Percentiles rank a stretch among this genome's conserved stretches.
Evolutionary conservation across 305 asterid species (phyloP).

Genomic region (Rubia occidens): DNA sequence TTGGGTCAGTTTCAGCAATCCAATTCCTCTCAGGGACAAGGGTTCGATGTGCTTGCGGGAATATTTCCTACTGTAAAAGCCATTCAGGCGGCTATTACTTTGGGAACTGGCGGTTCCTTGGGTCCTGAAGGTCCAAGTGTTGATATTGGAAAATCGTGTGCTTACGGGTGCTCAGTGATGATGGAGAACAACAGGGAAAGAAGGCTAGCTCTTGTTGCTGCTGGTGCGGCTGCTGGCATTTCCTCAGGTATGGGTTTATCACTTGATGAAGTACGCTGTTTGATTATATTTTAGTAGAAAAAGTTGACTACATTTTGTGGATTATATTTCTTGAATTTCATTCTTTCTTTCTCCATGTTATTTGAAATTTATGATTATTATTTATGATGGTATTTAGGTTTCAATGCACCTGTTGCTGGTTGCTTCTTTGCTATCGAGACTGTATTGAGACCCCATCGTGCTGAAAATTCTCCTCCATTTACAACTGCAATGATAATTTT

Average conservation of each 20-base stretch:
- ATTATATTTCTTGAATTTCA: not conserved
- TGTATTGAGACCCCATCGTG: conserved; percentile 91
- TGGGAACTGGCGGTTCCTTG: conserved; percentile 93
- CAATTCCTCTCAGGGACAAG: conserved; percentile 69
- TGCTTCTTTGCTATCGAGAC: conserved; percentile 99
- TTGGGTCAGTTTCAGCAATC: conserved; percentile 72
- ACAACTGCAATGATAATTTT: conserved; percentile 99
- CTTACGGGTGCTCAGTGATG: conserved; percentile 75
- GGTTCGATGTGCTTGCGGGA: conserved; percentile 68
- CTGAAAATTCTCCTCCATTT: conserved; percentile 98
- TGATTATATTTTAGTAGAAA: not conserved
- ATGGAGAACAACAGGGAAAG: conserved; percentile 96
- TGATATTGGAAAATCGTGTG: conserved; percentile 96
- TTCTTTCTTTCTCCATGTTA: not conserved
- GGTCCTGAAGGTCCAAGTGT: conserved; percentile 99
- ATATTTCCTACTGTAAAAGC: conserved; percentile 77
- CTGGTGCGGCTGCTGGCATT: conserved; percentile 99
- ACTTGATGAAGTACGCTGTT: not conserved
- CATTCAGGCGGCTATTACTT: conserved; percentile 81
- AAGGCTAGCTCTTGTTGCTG: conserved; percentile 89
- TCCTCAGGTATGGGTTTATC: conserved; percentile 60
- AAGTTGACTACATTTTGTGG: not conserved
- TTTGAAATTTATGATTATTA: not conserved
- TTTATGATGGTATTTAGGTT: conserved; percentile 41
- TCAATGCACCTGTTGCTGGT: conserved; percentile 98